A percentile compares a stretch with the other conserved stretches of the same genome.
These are phyloP conservation scores for Protomyces pachydermus DNA, from an alignment of 1,139 yeast genomes.

Conservation along the genomic window DNA sequence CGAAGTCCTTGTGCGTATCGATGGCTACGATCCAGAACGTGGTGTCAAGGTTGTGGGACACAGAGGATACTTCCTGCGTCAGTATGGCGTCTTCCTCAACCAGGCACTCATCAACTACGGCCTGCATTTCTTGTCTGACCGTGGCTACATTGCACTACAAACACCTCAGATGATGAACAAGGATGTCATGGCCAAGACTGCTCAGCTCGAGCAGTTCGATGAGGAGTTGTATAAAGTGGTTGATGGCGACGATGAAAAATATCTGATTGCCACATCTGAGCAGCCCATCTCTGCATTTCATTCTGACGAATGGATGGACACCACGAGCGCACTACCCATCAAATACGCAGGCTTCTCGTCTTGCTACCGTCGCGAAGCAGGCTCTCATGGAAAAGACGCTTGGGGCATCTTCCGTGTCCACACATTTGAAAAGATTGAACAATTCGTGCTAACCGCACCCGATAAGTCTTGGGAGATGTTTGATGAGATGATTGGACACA, in stretches of 20 bases:
- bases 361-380: constrained; percentile 99
- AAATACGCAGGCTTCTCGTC: constrained; percentile 93
- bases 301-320: constrained; percentile 97
- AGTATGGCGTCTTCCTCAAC: constrained; percentile 92
- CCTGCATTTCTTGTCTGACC: constrained; percentile 69
- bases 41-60: constrained; percentile 98
- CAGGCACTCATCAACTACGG: constrained; percentile 98
- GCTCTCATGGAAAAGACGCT: constrained; percentile 98
- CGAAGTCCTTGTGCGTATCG: constrained; percentile 86
- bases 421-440: constrained; percentile 96
- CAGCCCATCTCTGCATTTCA: constrained; percentile 99
- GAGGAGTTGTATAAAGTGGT: constrained; percentile 95
- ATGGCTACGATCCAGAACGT: constrained; percentile 98
- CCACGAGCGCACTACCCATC: constrained; percentile 90
- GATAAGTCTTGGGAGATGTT: constrained; percentile 97
- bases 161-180: constrained; percentile 99
- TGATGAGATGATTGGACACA: constrained; percentile 82
- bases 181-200: constrained; percentile 98
- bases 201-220: constrained; percentile 94
- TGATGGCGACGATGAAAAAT: constrained; percentile 96
- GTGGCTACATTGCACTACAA: constrained; percentile 85
- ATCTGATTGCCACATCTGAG: constrained; percentile 96
- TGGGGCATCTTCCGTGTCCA: constrained; percentile 99
- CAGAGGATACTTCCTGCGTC: constrained; percentile 94
- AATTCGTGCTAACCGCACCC: constrained; percentile 91